These are phyloP conservation scores for Sutorius australiensis DNA, from an alignment of 768 basidiomycete genomes.

Conservation along the genomic window DNA sequence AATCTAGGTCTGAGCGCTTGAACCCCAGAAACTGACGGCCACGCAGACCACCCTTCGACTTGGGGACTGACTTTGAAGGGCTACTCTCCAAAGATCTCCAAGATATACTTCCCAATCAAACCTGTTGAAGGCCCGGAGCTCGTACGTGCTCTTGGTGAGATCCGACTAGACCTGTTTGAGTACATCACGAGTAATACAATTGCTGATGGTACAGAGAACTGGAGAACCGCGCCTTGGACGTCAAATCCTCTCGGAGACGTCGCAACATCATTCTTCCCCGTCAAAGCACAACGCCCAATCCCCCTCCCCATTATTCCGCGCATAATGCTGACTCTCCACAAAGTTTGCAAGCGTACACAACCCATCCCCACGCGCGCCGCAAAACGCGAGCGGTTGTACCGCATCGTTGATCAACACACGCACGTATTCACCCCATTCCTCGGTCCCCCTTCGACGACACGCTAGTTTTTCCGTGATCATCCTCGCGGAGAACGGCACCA, in stretches of 20 bases:
- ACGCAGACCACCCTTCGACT: too few relatives aligned
- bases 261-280: background rate
- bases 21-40: too few relatives aligned
- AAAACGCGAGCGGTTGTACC: constrained; percentile 57
- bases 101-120: too few relatives aligned
- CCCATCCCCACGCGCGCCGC: constrained; percentile 46
- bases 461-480: constrained; percentile 67
- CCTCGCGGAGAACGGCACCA: constrained; percentile 71
- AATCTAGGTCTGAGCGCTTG: too few relatives aligned
- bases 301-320: constrained; percentile 61
- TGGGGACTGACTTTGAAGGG: too few relatives aligned
- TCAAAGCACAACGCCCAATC: constrained; percentile 59
- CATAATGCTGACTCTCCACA: constrained; percentile 65
- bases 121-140: too few relatives aligned
- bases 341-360: constrained; percentile 63
- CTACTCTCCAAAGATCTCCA: too few relatives aligned
- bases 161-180: too few relatives aligned
- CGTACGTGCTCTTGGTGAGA: too few relatives aligned
- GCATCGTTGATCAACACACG: constrained; percentile 74
- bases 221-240: too few relatives aligned
- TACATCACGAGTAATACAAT: too few relatives aligned
- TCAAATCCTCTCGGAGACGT: background rate
- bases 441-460: constrained; percentile 32
- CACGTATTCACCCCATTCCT: constrained; percentile 43
- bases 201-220: too few relatives aligned